Evolutionary conservation across 2,329 filamentous ascomycete species (phyloP).

Genomic region (Colletotrichum zoysiae): DNA sequence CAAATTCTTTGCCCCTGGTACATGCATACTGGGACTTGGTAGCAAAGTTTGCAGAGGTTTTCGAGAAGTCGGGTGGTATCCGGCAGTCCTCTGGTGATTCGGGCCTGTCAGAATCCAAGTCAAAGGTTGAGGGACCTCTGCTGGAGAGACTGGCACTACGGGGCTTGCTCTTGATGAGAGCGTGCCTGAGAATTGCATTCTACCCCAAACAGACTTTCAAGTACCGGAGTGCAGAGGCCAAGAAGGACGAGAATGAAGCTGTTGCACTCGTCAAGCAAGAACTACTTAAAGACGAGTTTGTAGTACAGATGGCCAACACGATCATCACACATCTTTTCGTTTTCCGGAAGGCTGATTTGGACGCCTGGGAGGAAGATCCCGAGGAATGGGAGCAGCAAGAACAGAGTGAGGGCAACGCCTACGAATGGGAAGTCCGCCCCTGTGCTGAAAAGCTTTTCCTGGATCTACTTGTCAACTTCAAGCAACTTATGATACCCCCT

Average conservation of each 20-base stretch:
- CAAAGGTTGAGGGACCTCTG: slow-evolving; percentile 71
- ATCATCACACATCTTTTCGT: slow-evolving; percentile 91
- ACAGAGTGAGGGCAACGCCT: slow-evolving; percentile 85
- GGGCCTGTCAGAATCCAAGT: slow-evolving; percentile 54
- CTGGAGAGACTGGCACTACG: slow-evolving; percentile 86
- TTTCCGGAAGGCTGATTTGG: slow-evolving; percentile 85
- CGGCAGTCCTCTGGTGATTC: slow-evolving; percentile 57
- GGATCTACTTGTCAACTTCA: slow-evolving; percentile 91
- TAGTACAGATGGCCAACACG: slow-evolving; percentile 84
- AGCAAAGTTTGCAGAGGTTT: slow-evolving; percentile 80
- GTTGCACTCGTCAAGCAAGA: slow-evolving; percentile 77
- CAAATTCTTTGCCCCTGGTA: slow-evolving; percentile 81
- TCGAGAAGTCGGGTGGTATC: slow-evolving; percentile 71
- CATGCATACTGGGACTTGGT: slow-evolving; percentile 89
- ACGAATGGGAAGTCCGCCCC: slow-evolving; percentile 91
- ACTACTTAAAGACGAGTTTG: slow-evolving; percentile 81
- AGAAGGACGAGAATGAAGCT: slow-evolving; percentile 80
- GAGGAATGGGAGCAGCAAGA: slow-evolving; percentile 96
- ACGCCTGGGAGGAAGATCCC: slow-evolving; percentile 93
- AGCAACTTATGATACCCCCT: slow-evolving; percentile 81
- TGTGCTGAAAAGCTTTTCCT: slow-evolving; percentile 95
- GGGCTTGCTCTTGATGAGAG: slow-evolving; percentile 83
- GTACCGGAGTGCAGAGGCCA: slow-evolving; percentile 80
- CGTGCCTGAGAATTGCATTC: slow-evolving; percentile 88
- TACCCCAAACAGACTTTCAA: slow-evolving; percentile 85